Evolutionary conservation across 257 asterid genomes (phyloP).

Genomic region (Solanum ossicruentum): DNA sequence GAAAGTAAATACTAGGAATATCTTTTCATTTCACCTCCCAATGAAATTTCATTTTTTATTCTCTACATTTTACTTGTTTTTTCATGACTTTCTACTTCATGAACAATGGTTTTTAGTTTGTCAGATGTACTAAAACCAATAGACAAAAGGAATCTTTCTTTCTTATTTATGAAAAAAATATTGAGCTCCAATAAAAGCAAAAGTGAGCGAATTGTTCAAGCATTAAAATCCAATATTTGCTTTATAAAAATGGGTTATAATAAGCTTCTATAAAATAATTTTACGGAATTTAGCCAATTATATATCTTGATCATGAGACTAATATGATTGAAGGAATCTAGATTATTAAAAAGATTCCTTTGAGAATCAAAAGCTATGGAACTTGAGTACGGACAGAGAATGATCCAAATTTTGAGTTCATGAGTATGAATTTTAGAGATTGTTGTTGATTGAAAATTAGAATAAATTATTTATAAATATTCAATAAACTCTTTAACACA

Average conservation of each 20-base stretch:
- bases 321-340: neutral
- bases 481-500: neutral
- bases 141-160: neutral
- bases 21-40: neutral
- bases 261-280: neutral
- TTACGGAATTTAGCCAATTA: neutral
- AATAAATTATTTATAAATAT: neutral
- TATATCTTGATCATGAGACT: neutral
- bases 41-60: neutral
- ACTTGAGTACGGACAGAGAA: neutral
- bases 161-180: neutral
- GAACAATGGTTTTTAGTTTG: neutral
- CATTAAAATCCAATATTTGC: neutral
- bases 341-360: neutral
- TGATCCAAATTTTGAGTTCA: neutral
- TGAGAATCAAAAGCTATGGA: neutral
- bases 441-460: no score
- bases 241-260: neutral
- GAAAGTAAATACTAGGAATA: neutral
- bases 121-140: neutral
- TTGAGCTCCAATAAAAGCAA: neutral
- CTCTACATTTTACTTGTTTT: neutral
- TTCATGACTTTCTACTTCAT: neutral
- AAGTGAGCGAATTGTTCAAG: neutral
- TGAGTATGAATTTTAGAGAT: neutral